A percentile compares a stretch with the other conserved stretches of the same genome.
These are phyloP conservation scores for Pythium vanterpoolii DNA, from an alignment of 352 stramenopile genomes.

Conservation along the genomic window DNA sequence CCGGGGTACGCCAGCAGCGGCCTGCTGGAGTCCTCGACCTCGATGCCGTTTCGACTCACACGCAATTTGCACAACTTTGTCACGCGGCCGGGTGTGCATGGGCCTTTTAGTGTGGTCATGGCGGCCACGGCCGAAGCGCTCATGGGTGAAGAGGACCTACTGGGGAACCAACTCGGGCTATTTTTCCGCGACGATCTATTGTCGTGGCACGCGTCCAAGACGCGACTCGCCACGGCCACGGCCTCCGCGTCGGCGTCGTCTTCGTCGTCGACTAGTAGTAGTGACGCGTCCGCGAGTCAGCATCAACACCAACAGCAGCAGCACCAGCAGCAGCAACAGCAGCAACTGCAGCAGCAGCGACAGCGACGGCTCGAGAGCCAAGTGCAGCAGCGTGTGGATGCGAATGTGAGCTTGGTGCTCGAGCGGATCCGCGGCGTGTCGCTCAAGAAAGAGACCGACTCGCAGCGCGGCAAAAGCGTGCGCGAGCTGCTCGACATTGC, in stretches of 20 bases:
- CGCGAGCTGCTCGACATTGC: slow-evolving; percentile 80
- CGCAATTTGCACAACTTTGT: slow-evolving; percentile 89
- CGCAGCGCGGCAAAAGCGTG: slow-evolving; percentile 67
- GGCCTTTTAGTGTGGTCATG: slow-evolving; percentile 84
- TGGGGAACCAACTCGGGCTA: slow-evolving; percentile 83
- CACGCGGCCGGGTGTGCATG: slow-evolving; percentile 77
- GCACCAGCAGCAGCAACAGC: slow-evolving; percentile 45
- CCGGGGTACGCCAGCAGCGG: slow-evolving; percentile 81
- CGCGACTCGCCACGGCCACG: slow-evolving; percentile 34
- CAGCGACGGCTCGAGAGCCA: slow-evolving; percentile 72
- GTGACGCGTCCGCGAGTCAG: too few relatives aligned
- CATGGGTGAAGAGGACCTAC: slow-evolving; percentile 78
- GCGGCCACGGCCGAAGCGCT: slow-evolving; percentile 75
- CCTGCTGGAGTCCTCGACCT: slow-evolving; percentile 71
- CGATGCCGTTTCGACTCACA: slow-evolving; percentile 89
- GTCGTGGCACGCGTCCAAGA: slow-evolving; percentile 87
- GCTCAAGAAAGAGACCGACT: slow-evolving; percentile 70
- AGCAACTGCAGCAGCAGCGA: slow-evolving; percentile 20
- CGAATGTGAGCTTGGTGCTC: slow-evolving; percentile 82
- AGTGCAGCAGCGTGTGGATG: slow-evolving; percentile 81
- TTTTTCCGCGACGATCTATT: slow-evolving; percentile 89
- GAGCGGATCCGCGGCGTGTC: slow-evolving; percentile 76
- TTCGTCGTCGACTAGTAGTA: neutral
- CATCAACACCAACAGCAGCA: slow-evolving; percentile 18
- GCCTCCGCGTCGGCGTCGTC: slow-evolving; percentile 16